Percentiles rank a stretch among this genome's conserved stretches.
Evolutionary conservation across 2,329 filamentous ascomycete species (phyloP).

Genomic region (Neonectria ditissima): DNA sequence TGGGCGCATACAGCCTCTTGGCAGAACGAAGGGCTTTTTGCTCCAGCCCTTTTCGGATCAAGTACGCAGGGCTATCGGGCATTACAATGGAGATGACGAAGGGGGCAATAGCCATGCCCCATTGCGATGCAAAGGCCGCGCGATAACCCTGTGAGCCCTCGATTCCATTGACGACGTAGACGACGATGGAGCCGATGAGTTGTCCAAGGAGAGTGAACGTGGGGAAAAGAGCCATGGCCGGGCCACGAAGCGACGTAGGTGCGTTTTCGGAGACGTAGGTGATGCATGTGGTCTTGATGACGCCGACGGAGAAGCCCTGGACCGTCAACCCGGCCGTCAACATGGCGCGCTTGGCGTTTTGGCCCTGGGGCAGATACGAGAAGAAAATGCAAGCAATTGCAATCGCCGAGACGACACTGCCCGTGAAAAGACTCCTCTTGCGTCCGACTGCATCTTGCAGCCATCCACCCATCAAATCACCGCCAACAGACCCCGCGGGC

Average conservation of each 20-base stretch:
- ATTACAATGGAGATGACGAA: constrained; percentile 41
- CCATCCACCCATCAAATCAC: constrained; percentile 43
- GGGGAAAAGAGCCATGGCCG: constrained; percentile 44
- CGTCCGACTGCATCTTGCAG: constrained; percentile 44
- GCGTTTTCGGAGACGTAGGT: constrained; percentile 55
- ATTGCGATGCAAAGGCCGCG: constrained; percentile 42
- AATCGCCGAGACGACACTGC: constrained; percentile 38
- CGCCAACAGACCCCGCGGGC: constrained; percentile 39
- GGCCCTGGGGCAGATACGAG: constrained; percentile 29
- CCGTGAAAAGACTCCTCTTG: constrained; percentile 35
- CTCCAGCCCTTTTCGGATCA: constrained; percentile 37
- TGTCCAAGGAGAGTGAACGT: constrained; percentile 43
- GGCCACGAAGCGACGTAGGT: constrained; percentile 40
- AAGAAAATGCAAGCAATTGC: constrained; percentile 45
- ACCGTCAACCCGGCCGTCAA: constrained; percentile 42
- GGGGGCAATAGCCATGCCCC: constrained; percentile 34
- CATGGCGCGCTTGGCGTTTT: constrained; percentile 33
- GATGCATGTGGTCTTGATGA: constrained; percentile 39
- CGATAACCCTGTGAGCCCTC: constrained; percentile 34
- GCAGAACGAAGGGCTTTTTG: constrained; percentile 33
- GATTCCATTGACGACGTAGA: constrained; percentile 37
- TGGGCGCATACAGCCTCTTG: constrained; percentile 34
- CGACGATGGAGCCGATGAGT: constrained; percentile 40
- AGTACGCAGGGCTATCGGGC: constrained; percentile 42
- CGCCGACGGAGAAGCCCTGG: constrained; percentile 43